Evolutionary conservation across 495 filamentous ascomycete genomes (phyloP).

Genomic region (Penicillium cinerascens): DNA sequence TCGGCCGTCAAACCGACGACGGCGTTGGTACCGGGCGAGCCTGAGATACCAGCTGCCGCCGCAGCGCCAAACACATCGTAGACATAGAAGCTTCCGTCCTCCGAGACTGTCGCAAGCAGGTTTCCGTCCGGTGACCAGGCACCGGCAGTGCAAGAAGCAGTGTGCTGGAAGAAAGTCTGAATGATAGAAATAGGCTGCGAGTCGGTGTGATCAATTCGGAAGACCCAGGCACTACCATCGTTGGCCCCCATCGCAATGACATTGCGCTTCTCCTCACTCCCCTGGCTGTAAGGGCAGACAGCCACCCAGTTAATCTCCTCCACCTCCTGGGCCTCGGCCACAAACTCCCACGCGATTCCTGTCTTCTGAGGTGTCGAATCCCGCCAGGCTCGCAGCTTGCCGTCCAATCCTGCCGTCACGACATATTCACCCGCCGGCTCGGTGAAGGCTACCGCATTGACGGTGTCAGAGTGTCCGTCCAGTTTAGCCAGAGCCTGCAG

Average conservation of each 20-base stretch:
- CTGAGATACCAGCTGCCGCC: conserved; percentile 66
- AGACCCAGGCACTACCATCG: conserved; percentile 96
- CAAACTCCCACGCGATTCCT: conserved; percentile 55
- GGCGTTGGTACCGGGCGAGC: conserved; percentile 62
- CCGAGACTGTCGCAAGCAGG: conserved; percentile 82
- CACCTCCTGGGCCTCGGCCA: conserved; percentile 76
- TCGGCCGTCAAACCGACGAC: conserved; percentile 75
- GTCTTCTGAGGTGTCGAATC: conserved; percentile 38
- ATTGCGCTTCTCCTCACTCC: conserved; percentile 62
- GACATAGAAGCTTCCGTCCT: conserved; percentile 85
- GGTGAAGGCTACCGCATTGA: conserved; percentile 83
- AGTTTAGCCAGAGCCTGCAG: conserved; percentile 64
- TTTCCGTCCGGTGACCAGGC: conserved; percentile 87
- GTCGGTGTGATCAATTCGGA: conserved; percentile 69
- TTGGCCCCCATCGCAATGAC: conserved; percentile 84
- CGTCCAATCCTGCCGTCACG: conserved; percentile 84
- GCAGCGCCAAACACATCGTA: conserved; percentile 89
- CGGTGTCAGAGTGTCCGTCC: conserved; percentile 84
- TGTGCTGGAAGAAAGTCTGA: conserved; percentile 89
- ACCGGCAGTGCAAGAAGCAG: conserved; percentile 80
- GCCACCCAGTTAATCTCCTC: conserved; percentile 91
- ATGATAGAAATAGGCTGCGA: conserved; percentile 68
- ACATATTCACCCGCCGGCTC: conserved; percentile 78
- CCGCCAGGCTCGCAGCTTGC: conserved; percentile 57
- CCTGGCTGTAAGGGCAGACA: conserved; percentile 63